Evolutionary conservation across 495 filamentous ascomycete genomes (phyloP), one percentile per base, ranked within the genome.

Genomic region (Aspergillus olivimuriae): DNA sequence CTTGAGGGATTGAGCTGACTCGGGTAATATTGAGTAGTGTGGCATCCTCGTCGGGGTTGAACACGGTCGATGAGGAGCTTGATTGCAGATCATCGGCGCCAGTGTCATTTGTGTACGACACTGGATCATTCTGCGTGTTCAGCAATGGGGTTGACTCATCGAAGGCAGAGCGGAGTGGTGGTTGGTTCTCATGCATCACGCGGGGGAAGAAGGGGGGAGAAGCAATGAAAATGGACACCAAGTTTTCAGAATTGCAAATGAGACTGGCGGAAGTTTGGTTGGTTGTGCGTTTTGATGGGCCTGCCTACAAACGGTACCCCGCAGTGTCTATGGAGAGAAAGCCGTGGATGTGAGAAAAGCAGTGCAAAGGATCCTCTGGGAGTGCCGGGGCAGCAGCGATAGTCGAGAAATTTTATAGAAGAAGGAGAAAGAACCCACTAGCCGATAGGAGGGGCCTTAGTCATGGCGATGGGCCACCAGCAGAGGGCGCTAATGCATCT

Each of bases 1-100:
- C 57, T 30, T 62, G 60, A 16, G 62, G 52, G 8, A 60, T 47
- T 0, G 67, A 69, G 36, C 43, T 52, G 12, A 68, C 61, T 38
- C 47, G 47, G 20, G 54, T 41, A 6, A 63, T 44, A 34, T 42
- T 51, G 20, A 62, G 43, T 4, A 54, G 23, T 0, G 48, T 24
- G 1, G 57, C 24, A 34, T 67, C 52, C 10, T 66, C 60, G 1
- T 56, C 52, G 4, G 36, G 35, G 6, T 39, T 18, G 14, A 39
- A 20, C 2, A 43, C 39, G 2, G 24, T 46, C 11, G 31, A 44
- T 4, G 51, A 58, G n/a, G 40, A 48, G 20, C 39, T 46, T 19
- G 51, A 51, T 44, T 61, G 50, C n/a, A 45, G 22, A 39, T 54
- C 51, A 39, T 54, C 37, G 6, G 43, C 47, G 32, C 39, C 26